Evolutionary conservation across 2,329 filamentous ascomycete genomes (phyloP).

Genomic region (Pseudogymnoascus sp.): DNA sequence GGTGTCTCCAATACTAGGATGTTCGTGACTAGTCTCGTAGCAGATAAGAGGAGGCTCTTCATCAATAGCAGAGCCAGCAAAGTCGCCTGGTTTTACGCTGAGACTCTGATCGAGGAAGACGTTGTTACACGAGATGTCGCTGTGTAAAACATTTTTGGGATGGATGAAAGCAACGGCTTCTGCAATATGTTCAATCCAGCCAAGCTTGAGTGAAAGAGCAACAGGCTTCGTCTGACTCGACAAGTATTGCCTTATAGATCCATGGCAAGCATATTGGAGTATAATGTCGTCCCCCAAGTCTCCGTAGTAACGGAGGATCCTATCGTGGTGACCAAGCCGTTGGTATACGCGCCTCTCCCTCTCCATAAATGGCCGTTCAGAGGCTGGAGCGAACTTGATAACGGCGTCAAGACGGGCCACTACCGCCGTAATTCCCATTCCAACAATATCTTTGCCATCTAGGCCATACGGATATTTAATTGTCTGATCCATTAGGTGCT

Average conservation of each 20-base stretch:
- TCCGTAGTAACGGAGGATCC: neutral
- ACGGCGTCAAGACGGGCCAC: neutral
- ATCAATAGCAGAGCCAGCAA: constrained; percentile 4
- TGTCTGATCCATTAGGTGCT: neutral
- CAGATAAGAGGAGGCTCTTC: neutral
- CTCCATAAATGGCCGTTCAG: neutral
- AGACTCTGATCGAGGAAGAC: constrained; percentile 12
- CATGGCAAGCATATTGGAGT: neutral
- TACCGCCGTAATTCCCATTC: neutral
- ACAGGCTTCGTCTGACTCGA: neutral
- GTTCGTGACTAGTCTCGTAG: neutral
- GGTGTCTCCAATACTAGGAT: neutral
- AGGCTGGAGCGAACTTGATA: neutral
- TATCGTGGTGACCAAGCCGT: neutral
- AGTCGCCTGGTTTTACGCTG: constrained; percentile 12
- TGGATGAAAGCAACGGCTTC: constrained; percentile 11
- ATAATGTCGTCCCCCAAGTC: neutral
- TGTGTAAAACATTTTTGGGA: constrained; percentile 6
- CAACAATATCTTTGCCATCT: neutral
- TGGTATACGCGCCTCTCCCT: neutral
- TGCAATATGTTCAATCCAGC: constrained; percentile 8
- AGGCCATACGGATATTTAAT: neutral
- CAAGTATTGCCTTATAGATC: neutral
- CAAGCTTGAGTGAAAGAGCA: neutral
- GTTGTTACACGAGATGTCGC: constrained; percentile 12